Evolutionary conservation across 352 stramenopile genomes (phyloP).

Genomic region (Thraustotheca clavata): DNA sequence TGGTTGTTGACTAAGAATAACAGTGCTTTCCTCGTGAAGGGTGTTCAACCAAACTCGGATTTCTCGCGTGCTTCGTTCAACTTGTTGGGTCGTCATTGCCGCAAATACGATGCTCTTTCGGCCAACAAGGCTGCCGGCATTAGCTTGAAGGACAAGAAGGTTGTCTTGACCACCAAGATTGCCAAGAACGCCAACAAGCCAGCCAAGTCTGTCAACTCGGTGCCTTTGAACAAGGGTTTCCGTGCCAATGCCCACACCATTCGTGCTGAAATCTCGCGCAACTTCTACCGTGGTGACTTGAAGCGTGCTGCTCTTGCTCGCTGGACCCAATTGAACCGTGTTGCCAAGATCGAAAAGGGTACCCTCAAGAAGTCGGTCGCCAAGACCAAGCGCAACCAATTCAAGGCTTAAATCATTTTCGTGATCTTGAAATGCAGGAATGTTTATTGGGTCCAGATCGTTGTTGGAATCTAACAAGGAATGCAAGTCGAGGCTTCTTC

Average conservation of each 20-base stretch:
- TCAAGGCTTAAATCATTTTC: slow-evolving; percentile 15
- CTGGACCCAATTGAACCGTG: slow-evolving; percentile 79
- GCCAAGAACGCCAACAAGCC: slow-evolving; percentile 63
- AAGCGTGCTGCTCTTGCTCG: slow-evolving; percentile 77
- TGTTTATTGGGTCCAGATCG: not conserved
- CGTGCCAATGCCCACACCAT: slow-evolving; percentile 78
- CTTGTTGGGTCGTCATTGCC: slow-evolving; percentile 90
- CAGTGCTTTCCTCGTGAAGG: slow-evolving; percentile 94
- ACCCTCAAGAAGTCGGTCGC: slow-evolving; percentile 22
- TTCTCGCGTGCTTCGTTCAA: slow-evolving; percentile 95
- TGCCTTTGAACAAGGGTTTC: slow-evolving; percentile 78
- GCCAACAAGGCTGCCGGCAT: slow-evolving; percentile 91
- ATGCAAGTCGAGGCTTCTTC: slow-evolving; percentile 19
- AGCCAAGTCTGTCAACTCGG: slow-evolving; percentile 52
- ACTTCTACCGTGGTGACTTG: slow-evolving; percentile 81
- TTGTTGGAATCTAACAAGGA: not conserved
- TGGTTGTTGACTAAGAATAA: slow-evolving; percentile 96
- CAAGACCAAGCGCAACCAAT: slow-evolving; percentile 24
- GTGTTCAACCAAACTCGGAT: slow-evolving; percentile 69
- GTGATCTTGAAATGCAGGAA: slow-evolving; percentile 17
- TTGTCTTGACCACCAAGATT: slow-evolving; percentile 78
- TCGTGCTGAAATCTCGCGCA: slow-evolving; percentile 81
- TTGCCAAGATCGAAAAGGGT: slow-evolving; percentile 86
- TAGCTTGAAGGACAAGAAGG: slow-evolving; percentile 79
- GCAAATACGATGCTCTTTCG: slow-evolving; percentile 96